Evolutionary conservation across 768 basidiomycete species (phyloP).

Genomic region (Ramaria sp.): DNA sequence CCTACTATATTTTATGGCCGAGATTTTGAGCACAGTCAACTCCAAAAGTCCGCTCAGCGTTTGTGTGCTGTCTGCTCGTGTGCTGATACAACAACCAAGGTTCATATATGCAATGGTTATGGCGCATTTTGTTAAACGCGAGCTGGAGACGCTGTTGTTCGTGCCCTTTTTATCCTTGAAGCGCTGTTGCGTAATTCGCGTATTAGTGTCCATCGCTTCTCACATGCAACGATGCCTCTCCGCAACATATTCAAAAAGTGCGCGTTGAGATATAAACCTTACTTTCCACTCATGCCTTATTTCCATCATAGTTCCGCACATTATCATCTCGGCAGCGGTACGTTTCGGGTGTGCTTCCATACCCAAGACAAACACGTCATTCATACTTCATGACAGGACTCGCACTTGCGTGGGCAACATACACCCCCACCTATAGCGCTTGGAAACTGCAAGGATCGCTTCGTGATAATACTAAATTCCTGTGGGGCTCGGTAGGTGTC

Average conservation of each 20-base stretch:
- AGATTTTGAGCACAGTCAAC: conserved; percentile 56
- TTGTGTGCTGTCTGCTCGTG: neutral
- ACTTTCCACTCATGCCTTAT: neutral
- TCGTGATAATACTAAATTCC: conserved; percentile 53
- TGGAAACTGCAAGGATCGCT: conserved; percentile 51
- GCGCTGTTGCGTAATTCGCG: neutral
- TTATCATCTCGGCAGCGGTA: conserved; percentile 74
- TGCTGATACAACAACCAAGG: conserved; percentile 23
- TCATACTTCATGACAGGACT: conserved; percentile 35
- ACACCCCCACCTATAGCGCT: conserved; percentile 68
- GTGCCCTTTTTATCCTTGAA: conserved; percentile 18
- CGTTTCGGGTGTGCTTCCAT: neutral
- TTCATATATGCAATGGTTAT: conserved; percentile 67
- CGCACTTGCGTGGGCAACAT: conserved; percentile 68
- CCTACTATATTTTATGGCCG: conserved; percentile 60
- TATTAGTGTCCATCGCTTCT: conserved; percentile 83
- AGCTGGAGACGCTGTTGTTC: conserved; percentile 84
- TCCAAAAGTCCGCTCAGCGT: conserved; percentile 52
- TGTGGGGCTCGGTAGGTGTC: conserved; percentile 52
- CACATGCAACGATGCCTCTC: conserved; percentile 87
- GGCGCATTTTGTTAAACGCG: conserved; percentile 85
- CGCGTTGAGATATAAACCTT: conserved; percentile 11
- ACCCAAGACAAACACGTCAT: neutral
- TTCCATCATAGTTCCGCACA: conserved; percentile 63
- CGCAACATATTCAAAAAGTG: conserved; percentile 86